Evolutionary conservation across 306 rosid species (phyloP), one percentile per base, ranked within the genome.

Genomic region (Cucurbita ficifolia): DNA sequence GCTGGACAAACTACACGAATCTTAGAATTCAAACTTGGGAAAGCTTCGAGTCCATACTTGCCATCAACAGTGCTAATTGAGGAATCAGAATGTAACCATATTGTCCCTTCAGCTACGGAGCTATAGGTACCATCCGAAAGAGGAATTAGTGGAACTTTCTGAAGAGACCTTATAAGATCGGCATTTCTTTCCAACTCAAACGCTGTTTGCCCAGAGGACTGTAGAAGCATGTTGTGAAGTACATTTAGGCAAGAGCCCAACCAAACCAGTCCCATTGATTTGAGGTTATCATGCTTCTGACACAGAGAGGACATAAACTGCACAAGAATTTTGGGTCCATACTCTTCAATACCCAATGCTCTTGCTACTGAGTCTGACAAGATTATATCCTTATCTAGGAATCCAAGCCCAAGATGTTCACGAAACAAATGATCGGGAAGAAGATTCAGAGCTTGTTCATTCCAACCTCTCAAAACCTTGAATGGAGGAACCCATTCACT

Each of bases 401-500:
- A 93, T 69, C 90, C 90, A 62, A 93, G 92, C 73, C 97, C 98
- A 60, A 88, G 89, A 82, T 90, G 90, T 62, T 82, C 89, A 46
- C 73, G 75, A 75, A 90, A 92, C 67, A 90, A 77, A 70, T 68
- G 63, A 72, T 80, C 88, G 50, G 92, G 90, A 84, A 93, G 91
- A 83, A 93, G 79, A 73, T 50, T 64, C 36, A 77, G 81, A 80
- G 88, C 87, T 78, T 86, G 87, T 60, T 88, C 93, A 74, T 84
- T 89, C 98, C 97, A 93, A 78, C 97, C 96, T 81, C 96, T 85
- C 59, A 93, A 75, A 76, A 88, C 86, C 87, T 86, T 90, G 88
- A 92, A 93, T 11, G 98, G 98, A 79, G 89, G 92, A 76, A 76
- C 83, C 97, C 97, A 93, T 80, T 77, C 87, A 80, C 77, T 70